Base-by-base conservation (phyloP, 148 eudicot species). In the Nyssa sinensis region DNA sequence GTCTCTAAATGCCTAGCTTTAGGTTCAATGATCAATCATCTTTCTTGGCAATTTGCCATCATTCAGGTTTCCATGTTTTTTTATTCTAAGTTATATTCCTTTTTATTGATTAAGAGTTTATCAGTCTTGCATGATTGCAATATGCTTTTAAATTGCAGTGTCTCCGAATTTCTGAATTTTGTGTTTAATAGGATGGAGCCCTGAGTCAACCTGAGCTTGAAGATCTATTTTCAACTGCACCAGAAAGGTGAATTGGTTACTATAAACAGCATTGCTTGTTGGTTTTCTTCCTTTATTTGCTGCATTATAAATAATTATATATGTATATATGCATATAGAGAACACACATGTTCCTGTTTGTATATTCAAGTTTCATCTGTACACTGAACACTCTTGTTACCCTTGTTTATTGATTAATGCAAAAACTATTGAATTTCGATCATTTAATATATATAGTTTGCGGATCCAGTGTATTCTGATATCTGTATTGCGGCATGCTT, bases 211-310 rank as follows among this genome's bases (percentile, higher is more conserved):
- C 71, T 35, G 90, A 87, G 79, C 84, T 84, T 75, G 83, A 87
- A 29, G 90, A 87, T 72, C 76, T 87, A 34, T 87, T 87, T 82
- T 82, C 88, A 73, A 87, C 90, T 73, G 86, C 90, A 66, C 90
- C 90, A 71, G 84, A 84, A 77, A 82, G 90, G 90, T 87, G 72
- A 41, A 53, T 60, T 39, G 39, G 55, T 78, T 74, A 70, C 44
- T 39, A 3, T 37, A 41, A 66, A 27, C 71, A 2, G 30, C 21
- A 5, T 23, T 47, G n/a, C 30, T 51, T 65, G 29, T 65, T 73
- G 62, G 32, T 70, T 17, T 49, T 24, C 28, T 79, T 74, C 27
- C 28, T 32, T 66, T 59, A 27, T 41, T 61, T 62, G 24, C 27
- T 34, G 19, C 11, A 12, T 6, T 39, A 39, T 39, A 12, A 39